Evolutionary conservation across 495 filamentous ascomycete species (phyloP), one percentile per base, ranked within the genome.

Genomic region (Trichoderma erinaceum): DNA sequence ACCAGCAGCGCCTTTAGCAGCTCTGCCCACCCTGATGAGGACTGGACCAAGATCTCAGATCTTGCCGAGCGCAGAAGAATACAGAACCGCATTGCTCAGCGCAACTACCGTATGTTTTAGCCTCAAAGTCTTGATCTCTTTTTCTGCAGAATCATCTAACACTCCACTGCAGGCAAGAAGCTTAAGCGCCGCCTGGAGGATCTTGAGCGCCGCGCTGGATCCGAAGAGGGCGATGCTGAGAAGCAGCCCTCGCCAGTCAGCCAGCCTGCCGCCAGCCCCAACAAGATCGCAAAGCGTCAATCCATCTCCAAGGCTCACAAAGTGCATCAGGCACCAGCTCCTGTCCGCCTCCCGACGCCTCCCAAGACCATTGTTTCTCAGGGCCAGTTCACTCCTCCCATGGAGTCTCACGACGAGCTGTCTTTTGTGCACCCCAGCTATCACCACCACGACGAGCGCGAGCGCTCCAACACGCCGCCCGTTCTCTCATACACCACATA

Each of bases 21-120:
- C 71, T 95, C 91, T 69, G 96, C 95, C 72, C 95, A 97, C 78
- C 93, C 95, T 67, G 93, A 97, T 72, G 94, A 98, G 79, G 94
- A 98, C 82, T 98, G 94, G 94, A 98, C 94, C 75, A 95, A 98
- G 86, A 97, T 98, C 79, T 97, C 95, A 58, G 94, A 98, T 76
- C 85, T 97, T 50, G 94, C 94, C 66, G 94, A 97, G 81, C 87
- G 94, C 71, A 84, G 94, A 75, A 85, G 94, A 74, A 97, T 98
- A 80, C 94, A 98, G 80, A 98, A 98, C 80, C 87, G 94, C 65
- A 98, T 98, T 79, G 94, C 94, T 52, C 94, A 98, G 80, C 89
- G 94, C 68, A 98, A 98, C 81, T 98, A 98, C 81, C 94, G 94
- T 97, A 84, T 77, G 93, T 91, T 25, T 32, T 15, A n/a, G 23